Percentiles rank a stretch among this genome's conserved stretches.
Conservation (phyloP, 371 early-diverging fungal species). For the Mortierella sp. region DNA sequence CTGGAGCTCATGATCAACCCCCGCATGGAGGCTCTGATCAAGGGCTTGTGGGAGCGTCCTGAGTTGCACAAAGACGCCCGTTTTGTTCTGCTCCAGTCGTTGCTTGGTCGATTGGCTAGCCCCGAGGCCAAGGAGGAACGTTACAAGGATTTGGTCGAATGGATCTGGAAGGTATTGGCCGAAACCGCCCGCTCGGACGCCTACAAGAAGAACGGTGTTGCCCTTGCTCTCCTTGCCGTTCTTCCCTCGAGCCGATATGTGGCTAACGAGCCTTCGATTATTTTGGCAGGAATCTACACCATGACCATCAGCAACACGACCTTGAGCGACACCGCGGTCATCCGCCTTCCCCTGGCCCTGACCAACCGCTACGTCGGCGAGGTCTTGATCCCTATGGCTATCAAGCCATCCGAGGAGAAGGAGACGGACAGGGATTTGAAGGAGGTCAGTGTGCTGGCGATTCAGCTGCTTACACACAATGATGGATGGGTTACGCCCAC, state of each 20-base stretch:
- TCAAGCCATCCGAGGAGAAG: conserved; percentile 19
- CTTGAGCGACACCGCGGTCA: conserved; percentile 23
- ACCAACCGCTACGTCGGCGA: conserved; percentile 42
- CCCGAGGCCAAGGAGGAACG: conserved; percentile 36
- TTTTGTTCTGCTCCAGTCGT: conserved; percentile 34
- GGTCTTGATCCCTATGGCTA: conserved; percentile 35
- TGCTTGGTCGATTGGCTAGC: conserved; percentile 32
- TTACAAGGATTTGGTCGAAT: conserved; percentile 19
- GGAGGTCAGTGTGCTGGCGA: conserved; percentile 22
- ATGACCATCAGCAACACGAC: conserved; percentile 10
- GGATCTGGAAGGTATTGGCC: conserved; percentile 36
- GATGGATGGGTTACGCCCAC: conserved; percentile 31
- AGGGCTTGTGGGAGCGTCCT: conserved; percentile 29
- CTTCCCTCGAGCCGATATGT: neutral
- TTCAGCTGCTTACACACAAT: conserved; percentile 21
- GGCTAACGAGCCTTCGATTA: neutral
- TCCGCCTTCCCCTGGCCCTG: conserved; percentile 24
- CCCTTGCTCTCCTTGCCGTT: conserved; percentile 38
- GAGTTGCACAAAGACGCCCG: conserved; percentile 41
- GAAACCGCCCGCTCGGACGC: conserved; percentile 24
- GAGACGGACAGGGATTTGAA: conserved; percentile 27
- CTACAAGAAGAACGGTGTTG: conserved; percentile 36
- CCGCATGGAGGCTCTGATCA: conserved; percentile 24
- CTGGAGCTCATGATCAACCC: conserved; percentile 31
- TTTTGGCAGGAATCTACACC: neutral